Evolutionary conservation across 768 basidiomycete genomes (phyloP).

Genomic region (Panaeolus cyanescens): DNA sequence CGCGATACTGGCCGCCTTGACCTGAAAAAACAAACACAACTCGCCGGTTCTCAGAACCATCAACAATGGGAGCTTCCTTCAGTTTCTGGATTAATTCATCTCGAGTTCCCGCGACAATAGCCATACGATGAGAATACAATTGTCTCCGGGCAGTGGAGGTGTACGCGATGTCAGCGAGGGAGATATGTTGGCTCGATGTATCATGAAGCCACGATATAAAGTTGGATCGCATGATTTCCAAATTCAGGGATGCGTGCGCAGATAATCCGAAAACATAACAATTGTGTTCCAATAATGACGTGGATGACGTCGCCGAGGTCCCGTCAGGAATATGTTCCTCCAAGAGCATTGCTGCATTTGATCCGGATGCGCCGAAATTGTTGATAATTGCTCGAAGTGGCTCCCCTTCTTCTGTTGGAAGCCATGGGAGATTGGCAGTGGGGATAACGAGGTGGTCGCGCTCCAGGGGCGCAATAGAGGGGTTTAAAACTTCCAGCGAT

Average conservation of each 20-base stretch:
- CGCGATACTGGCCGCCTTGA: conserved; percentile 67
- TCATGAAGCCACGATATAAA: conserved; percentile 52
- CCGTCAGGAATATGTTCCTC: conserved; percentile 45
- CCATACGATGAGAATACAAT: conserved; percentile 52
- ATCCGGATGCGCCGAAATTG: conserved; percentile 78
- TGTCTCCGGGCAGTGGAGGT: conserved; percentile 68
- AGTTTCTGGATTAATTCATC: conserved; percentile 52
- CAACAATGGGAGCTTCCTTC: conserved; percentile 29
- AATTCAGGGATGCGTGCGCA: conserved; percentile 50
- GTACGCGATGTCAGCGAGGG: conserved; percentile 61
- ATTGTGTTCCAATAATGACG: conserved; percentile 5
- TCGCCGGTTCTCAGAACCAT: conserved; percentile 26
- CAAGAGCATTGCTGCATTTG: conserved; percentile 62
- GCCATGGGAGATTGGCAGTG: conserved; percentile 43
- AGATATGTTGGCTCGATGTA: conserved; percentile 17
- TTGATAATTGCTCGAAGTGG: conserved; percentile 63
- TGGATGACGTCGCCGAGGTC: conserved; percentile 1
- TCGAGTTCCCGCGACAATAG: conserved; percentile 43
- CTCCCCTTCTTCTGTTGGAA: conserved; percentile 25
- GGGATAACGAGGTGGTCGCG: conserved; percentile 53
- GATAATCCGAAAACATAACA: conserved; percentile 61
- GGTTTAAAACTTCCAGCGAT: conserved; percentile 57
- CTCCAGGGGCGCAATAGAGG: conserved; percentile 49
- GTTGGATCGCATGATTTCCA: conserved; percentile 47
- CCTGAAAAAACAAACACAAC: conserved; percentile 75